phyloP scores from a whole-genome alignment of 129 eudicot genomes.

The Saposhnikovia divaricata region DNA sequence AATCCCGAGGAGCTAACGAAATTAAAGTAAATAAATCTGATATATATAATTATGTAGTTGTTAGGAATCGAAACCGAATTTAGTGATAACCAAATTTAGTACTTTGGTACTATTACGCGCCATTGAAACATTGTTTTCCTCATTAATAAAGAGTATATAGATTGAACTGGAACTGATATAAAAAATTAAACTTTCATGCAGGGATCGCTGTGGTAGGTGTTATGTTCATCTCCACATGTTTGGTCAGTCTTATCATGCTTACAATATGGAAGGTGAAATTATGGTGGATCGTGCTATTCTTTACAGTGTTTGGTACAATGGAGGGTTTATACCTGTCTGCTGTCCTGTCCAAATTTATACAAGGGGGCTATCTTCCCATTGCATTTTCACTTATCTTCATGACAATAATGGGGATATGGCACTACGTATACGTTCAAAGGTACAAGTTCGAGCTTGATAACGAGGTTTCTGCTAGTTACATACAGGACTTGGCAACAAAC shows the following conservation, averaged over 20 bases:
- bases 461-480: too few species aligned
- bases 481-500: too few species aligned
- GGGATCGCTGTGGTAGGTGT: slow-evolving; percentile 37
- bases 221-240: slow-evolving; percentile 29
- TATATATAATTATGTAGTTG: too few species aligned
- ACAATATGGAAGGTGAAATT: slow-evolving; percentile 27
- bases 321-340: slow-evolving; percentile 29
- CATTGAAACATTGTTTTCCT: too few species aligned
- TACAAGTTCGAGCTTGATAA: too few species aligned
- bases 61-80: too few species aligned
- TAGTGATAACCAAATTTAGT: too few species aligned
- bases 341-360: slow-evolving; percentile 27
- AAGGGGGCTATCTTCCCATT: slow-evolving; percentile 41
- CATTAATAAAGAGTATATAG: too few species aligned
- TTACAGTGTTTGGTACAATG: slow-evolving; percentile 14
- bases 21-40: too few species aligned
- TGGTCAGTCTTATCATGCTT: slow-evolving; percentile 35
- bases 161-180: neutral
- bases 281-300: slow-evolving; percentile 26
- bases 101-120: too few species aligned
- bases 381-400: slow-evolving; percentile 24
- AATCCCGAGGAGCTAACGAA: too few species aligned
- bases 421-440: too few species aligned
- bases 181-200: neutral
- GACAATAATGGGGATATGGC: slow-evolving; percentile 32